These are phyloP conservation scores for Rhizopus sp. DNA, from an alignment of 371 early-diverging fungal species.

Conservation along the genomic window DNA sequence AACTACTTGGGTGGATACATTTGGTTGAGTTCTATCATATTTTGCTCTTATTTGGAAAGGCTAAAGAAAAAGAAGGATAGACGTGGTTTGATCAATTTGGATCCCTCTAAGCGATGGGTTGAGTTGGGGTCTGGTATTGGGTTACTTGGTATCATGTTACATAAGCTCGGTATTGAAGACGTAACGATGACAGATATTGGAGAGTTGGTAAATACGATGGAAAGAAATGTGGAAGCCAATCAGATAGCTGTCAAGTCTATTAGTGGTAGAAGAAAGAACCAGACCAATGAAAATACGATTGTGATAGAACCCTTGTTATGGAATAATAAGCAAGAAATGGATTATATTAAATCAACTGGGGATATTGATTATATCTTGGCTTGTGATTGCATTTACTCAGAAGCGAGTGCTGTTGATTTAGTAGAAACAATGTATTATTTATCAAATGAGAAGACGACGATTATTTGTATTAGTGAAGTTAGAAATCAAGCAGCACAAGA, in stretches of 20 bases:
- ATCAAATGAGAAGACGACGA: constrained; percentile 33
- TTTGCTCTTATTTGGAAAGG: constrained; percentile 46
- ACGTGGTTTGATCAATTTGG: constrained; percentile 40
- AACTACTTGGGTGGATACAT: constrained; percentile 50
- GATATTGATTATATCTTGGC: constrained; percentile 55
- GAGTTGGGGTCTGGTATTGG: constrained; percentile 58
- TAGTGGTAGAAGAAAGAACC: constrained; percentile 42
- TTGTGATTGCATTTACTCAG: constrained; percentile 60
- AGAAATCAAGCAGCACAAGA: constrained; percentile 57
- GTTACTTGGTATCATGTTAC: constrained; percentile 51
- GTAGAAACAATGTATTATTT: constrained; percentile 49
- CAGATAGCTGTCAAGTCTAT: constrained; percentile 31
- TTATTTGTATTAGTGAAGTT: constrained; percentile 56
- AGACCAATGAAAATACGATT: constrained; percentile 20
- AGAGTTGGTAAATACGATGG: constrained; percentile 44
- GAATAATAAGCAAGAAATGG: constrained; percentile 43
- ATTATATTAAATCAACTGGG: constrained; percentile 28
- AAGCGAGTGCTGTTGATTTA: constrained; percentile 52
- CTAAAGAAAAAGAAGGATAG: constrained; percentile 27
- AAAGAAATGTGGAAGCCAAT: constrained; percentile 51
- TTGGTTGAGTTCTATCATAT: constrained; percentile 51
- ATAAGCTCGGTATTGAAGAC: constrained; percentile 44
- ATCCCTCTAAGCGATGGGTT: constrained; percentile 45
- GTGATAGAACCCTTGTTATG: constrained; percentile 48
- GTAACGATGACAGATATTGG: constrained; percentile 51